Evolutionary conservation across 192 early-diverging fungal genomes (phyloP), one percentile per base, ranked within the genome.

Genomic region (Mortierella claussenii): DNA sequence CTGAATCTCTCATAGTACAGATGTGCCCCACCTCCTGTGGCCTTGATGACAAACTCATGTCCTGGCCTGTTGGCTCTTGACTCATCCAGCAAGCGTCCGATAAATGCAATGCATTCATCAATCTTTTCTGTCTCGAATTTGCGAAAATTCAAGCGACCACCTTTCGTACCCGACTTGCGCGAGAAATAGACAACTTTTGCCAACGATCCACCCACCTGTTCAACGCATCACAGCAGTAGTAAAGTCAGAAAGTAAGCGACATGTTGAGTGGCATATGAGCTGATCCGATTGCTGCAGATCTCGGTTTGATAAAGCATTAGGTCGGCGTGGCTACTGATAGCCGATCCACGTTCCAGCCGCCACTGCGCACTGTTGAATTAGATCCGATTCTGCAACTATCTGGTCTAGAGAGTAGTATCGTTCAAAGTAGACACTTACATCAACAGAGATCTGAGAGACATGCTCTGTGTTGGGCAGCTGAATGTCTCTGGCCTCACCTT

Each of bases 101-200:
- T 89, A 63, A 96, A 97, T 32, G 87, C 90, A 21, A 97, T 87
- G 78, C 95, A 96, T 49, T 93, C 85, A 33, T 97, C 93, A 52
- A 97, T 92, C 45, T 92, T 87, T 74, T 95, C 93, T 0, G 97
- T 98, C 67, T 98, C 96, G 65, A 98, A 96, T 53, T 92, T 95
- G 52, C 86, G 88, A 79, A 98, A 98, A 79, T 96, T 94, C 48
- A 98, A 78, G 12, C 95, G 85, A 1, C 97, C 97, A 40, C 96
- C 95, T 21, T 85, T 86, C 31, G 85, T 81, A n/a, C 66, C 67
- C 6, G 59, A 37, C 21, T 31, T 60, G 24, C 78, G 83, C 1
- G 89, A 88, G 55, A 88, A 83, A 68, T 92, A 91, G n/a, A 93
- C 89, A 1, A 93, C 83, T 57, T 93, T 93, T 53, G 89, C 88